Base-by-base conservation (phyloP, 2,329 filamentous ascomycete species). In the Xylaria polymorpha region DNA sequence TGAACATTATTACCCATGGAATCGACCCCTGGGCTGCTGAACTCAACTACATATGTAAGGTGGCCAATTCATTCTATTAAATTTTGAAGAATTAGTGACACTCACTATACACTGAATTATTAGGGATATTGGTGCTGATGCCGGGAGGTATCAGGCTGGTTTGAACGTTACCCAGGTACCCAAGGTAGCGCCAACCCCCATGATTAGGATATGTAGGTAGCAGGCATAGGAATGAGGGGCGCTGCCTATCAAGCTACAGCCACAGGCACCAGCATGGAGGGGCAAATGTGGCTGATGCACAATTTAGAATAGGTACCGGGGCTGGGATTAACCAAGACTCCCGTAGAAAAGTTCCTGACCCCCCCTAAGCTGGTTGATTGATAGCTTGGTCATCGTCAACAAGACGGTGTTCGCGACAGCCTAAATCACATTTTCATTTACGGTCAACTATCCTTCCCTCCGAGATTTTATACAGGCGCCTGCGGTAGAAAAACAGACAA, bases 311-410 rank as follows among this genome's bases (percentile, higher is more conserved):
- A 57, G 22, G 29, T n/a, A 29, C 46, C 51, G 62, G 72, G 71
- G 62, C 60, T 64, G 67, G 72, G 74, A 75, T 74, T 67, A 73
- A 76, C 71, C 61, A 66, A 63, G 72, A 59, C 72, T 68, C 75
- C 74, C 71, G 74, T 67, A 75, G 73, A 78, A 79, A 78, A 77
- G 77, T 78, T 77, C 56, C 73, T 72, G 53, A 68, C 55, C 65
- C 60, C 55, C 56, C 39, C 25, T n/a, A 67, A 63, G 71, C 61
- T 71, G 55, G 58, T 69, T n/a, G 64, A 48, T 58, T 29, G 64
- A 48, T 58, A 69, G 59, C 66, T 70, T 61, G 56, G 43, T 61
- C 60, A 57, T 58, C 62, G 68, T 73, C 61, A 73, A 74, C 63
- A 72, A 72, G 71, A 67, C 70, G 63, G 57, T 51, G 46, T 72